phyloP scores from a whole-genome alignment of 306 rosid genomes.

The Ormosia emarginata region DNA sequence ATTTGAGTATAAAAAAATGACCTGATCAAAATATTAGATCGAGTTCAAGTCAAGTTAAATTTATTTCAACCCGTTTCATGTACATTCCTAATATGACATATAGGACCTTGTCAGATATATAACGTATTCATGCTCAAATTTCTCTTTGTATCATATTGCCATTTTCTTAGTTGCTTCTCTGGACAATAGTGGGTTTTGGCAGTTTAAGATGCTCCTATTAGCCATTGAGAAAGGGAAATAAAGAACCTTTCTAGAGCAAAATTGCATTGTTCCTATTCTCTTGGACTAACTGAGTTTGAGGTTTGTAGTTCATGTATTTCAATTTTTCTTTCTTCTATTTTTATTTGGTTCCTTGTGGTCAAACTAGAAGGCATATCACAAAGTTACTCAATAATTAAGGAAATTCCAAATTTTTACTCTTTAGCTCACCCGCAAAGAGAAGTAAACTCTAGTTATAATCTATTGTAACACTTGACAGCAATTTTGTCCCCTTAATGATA shows the following conservation, averaged over 20 bases:
- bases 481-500: no score
- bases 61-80: no score
- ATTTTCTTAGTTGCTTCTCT: background rate
- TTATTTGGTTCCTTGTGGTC: background rate
- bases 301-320: background rate
- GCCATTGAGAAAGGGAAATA: background rate
- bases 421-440: no score
- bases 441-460: no score
- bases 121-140: background rate
- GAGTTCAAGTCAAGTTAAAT: no score
- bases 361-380: background rate
- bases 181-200: background rate
- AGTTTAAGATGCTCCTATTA: background rate
- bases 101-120: background rate
- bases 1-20: no score
- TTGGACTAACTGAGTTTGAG: background rate
- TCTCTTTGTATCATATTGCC: background rate
- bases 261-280: background rate
- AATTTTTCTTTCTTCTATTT: background rate
- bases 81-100: background rate
- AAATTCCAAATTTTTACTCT: background rate
- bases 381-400: background rate
- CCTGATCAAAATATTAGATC: no score
- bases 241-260: background rate
- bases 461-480: no score